Conservation (phyloP, 1,284 basidiomycete genomes). For the Cutaneotrichosporon curvatum region DNA sequence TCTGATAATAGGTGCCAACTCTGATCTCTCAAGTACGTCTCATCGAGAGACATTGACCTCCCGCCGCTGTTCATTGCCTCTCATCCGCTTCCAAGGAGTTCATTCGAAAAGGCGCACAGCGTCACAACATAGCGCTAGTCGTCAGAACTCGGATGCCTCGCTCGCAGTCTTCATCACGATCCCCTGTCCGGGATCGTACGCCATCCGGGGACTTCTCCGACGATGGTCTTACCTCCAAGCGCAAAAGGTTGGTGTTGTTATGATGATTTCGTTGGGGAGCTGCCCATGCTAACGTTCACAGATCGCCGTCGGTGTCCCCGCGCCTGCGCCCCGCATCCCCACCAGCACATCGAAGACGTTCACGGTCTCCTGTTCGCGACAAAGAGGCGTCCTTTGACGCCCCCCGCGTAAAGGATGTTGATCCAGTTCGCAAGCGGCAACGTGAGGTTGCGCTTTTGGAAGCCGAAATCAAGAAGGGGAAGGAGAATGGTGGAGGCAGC, state of each 20-base stretch:
- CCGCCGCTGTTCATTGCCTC: too few species aligned
- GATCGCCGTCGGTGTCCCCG: conserved; percentile 39
- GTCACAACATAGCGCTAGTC: too few species aligned
- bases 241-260: conserved; percentile 38
- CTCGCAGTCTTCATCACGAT: too few species aligned
- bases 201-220: too few species aligned
- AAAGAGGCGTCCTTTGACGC: conserved; percentile 45
- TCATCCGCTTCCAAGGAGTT: too few species aligned
- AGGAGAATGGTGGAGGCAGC: conserved; percentile 49
- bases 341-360: conserved; percentile 38
- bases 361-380: conserved; percentile 13
- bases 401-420: conserved; percentile 63
- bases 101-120: too few species aligned
- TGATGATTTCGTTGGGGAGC: neutral
- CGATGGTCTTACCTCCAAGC: conserved; percentile 12
- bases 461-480: conserved; percentile 41
- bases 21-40: too few species aligned
- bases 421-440: conserved; percentile 65
- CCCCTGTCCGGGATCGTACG: too few species aligned
- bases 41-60: too few species aligned
- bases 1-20: too few species aligned
- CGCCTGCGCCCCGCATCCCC: conserved; percentile 42
- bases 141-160: too few species aligned
- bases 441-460: conserved; percentile 68
- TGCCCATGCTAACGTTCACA: conserved; percentile 8